Conservation (phyloP, 2,329 filamentous ascomycete genomes). For the Colletotrichum cordylinicola region DNA sequence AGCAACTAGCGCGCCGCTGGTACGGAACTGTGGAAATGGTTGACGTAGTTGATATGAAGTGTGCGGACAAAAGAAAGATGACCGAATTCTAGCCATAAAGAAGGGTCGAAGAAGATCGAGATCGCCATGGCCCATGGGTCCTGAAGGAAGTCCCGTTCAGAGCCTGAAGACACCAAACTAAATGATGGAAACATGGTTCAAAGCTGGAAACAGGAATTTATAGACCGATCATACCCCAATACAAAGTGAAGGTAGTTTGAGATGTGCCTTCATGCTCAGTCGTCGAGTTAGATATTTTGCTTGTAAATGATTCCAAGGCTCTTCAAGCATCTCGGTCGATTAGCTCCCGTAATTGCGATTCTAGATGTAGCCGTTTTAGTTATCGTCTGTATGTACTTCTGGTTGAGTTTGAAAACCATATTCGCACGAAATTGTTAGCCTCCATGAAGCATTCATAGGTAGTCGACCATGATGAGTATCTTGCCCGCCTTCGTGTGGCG, state of each 20-base stretch:
- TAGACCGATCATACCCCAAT: not conserved
- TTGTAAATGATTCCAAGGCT: not conserved
- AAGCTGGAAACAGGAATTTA: fast-evolving
- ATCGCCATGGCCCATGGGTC: not conserved
- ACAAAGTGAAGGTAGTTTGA: not conserved
- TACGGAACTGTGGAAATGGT: not conserved
- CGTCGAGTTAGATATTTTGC: no score
- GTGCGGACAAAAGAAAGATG: not conserved
- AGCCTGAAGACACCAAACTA: not conserved
- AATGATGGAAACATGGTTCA: not conserved
- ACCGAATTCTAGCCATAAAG: not conserved
- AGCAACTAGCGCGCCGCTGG: not conserved
- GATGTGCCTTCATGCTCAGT: no score
- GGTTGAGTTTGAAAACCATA: fast-evolving
- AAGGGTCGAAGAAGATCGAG: not conserved
- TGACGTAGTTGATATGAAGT: not conserved
- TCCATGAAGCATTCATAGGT: not conserved
- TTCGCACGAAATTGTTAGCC: not conserved
- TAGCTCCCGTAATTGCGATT: fast-evolving
- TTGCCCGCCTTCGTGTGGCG: no score
- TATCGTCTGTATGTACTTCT: fast-evolving
- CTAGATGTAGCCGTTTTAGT: not conserved
- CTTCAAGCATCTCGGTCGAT: not conserved
- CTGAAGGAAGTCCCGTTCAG: not conserved
- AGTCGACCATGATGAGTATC: not conserved